These are phyloP conservation scores for Epichloe amarillans DNA, from an alignment of 2,329 filamentous ascomycete genomes.

Conservation along the genomic window DNA sequence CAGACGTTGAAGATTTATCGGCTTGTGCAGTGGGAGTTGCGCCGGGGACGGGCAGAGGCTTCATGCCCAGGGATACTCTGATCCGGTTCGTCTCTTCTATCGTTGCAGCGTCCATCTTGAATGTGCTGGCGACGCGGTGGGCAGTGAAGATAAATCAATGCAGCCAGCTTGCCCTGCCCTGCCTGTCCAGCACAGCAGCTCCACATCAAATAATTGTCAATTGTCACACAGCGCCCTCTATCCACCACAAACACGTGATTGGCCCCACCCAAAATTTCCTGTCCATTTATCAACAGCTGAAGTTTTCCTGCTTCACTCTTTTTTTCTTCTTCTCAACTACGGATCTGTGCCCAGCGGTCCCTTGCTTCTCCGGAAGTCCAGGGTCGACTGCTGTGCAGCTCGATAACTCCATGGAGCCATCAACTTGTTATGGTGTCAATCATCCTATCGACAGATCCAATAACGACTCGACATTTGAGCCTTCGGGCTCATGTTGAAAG, in stretches of 20 bases:
- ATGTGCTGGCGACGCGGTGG: background rate
- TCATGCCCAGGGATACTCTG: slow-evolving; percentile 76
- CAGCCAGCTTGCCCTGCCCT: too few relatives aligned
- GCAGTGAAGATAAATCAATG: background rate
- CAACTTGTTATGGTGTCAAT: slow-evolving; percentile 63
- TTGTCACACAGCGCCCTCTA: background rate
- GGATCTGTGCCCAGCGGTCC: slow-evolving; percentile 84
- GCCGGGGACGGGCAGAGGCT: slow-evolving; percentile 75
- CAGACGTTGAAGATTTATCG: slow-evolving; percentile 36
- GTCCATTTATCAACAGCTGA: slow-evolving; percentile 9
- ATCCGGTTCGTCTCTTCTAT: slow-evolving; percentile 94
- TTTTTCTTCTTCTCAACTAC: slow-evolving; percentile 30
- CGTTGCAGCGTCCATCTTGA: slow-evolving; percentile 49
- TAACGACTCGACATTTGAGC: slow-evolving; percentile 51
- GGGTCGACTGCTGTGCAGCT: slow-evolving; percentile 75
- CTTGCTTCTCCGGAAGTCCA: slow-evolving; percentile 36
- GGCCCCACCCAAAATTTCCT: slow-evolving; percentile 4
- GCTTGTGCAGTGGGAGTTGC: slow-evolving; percentile 25
- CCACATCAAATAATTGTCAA: background rate
- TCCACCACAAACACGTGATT: slow-evolving; percentile 2
- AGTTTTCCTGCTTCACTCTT: slow-evolving; percentile 18
- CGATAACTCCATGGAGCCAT: slow-evolving; percentile 76
- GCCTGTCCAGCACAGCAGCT: background rate
- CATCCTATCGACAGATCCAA: slow-evolving; percentile 92
- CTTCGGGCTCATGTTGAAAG: slow-evolving; percentile 31